Base-by-base conservation (phyloP, 345 rosid genomes). In the Eucalyptus curtisii region DNA sequence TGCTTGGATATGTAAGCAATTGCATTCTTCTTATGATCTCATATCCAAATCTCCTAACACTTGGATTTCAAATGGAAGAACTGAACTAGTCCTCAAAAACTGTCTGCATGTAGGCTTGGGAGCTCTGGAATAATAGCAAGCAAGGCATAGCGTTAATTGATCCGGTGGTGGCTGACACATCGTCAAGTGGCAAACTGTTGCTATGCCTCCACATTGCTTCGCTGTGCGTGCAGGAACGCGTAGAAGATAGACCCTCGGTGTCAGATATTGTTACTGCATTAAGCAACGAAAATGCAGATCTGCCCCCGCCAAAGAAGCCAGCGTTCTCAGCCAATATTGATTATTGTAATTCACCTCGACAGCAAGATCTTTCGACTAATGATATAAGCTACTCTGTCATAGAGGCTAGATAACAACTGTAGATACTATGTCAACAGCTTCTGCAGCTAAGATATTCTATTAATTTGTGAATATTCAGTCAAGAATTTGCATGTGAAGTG, bases 141-240 rank as follows among this genome's bases (percentile, higher is more conserved):
- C 86, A 30, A 44, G 87, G 85, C 22, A 4, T 80, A 76, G 91
- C 85, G 37, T 86, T 91, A 5, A 91, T 91, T 20, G 87, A 86
- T 49, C 87, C n/a, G 1, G 64, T 42, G 37, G 55, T 31, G 87
- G 61, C 30, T 0, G 47, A 49, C 24, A 33, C 64, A n/a, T 52
- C n/a, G 25, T 50, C 31, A 25, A 14, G 6, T 64, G 14, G 24
- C 45, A 10, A 76, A 20, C 22, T 55, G 71, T 55, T 89, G 68
- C 40, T 49, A 59, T 92, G 90, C 88, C 85, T 91, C 86, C 90
- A 90, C 42, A 53, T 92, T 24, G 92, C 91, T 25, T 88, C 91
- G 22, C n/a, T 92, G 45, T 92, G 92, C 42, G 91, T 91, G 57
- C 92, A 92, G 86, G 91, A 92, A 14, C 12, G 44, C 25, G 87